A percentile compares a stretch with the other conserved stretches of the same genome.
These are phyloP conservation scores for Cyberlindnera americana DNA, from an alignment of 805 yeast species.

Conservation along the genomic window DNA sequence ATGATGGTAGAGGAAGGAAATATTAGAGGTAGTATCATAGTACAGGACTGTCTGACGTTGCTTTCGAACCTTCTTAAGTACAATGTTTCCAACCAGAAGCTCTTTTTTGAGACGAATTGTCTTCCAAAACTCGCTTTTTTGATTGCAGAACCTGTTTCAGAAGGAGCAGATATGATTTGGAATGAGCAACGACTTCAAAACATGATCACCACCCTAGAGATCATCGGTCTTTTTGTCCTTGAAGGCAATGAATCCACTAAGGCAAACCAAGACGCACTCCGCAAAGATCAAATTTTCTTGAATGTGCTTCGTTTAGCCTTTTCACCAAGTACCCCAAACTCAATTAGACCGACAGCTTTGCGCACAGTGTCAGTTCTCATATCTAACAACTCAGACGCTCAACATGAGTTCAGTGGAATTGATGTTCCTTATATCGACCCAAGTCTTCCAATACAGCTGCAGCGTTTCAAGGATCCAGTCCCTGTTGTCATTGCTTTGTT, in stretches of 20 bases:
- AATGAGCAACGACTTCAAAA: constrained; percentile 71
- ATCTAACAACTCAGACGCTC: constrained; percentile 61
- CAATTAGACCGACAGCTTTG: constrained; percentile 65
- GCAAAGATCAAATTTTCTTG: constrained; percentile 59
- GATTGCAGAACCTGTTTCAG: constrained; percentile 56
- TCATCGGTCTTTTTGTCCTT: constrained; percentile 66
- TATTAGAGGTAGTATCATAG: constrained; percentile 81
- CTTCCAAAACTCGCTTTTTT: constrained; percentile 60
- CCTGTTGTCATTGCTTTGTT: constrained; percentile 75
- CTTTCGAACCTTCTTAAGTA: constrained; percentile 69
- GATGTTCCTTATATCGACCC: constrained; percentile 95
- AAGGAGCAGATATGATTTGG: constrained; percentile 53
- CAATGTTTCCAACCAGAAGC: constrained; percentile 86
- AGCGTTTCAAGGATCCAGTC: constrained; percentile 35
- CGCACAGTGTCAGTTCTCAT: constrained; percentile 77
- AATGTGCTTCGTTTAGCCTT: constrained; percentile 69
- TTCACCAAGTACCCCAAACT: constrained; percentile 57
- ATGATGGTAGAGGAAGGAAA: constrained; percentile 88
- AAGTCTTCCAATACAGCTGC: constrained; percentile 39
- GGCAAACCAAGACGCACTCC: constrained; percentile 58
- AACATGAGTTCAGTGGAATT: constrained; percentile 66
- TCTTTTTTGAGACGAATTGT: constrained; percentile 83
- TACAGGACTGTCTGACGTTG: constrained; percentile 82
- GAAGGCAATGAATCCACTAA: constrained; percentile 67
- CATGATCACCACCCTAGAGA: constrained; percentile 62